Conservation (phyloP, 2,329 filamentous ascomycete genomes). For the Exophiala oligosperma region DNA sequence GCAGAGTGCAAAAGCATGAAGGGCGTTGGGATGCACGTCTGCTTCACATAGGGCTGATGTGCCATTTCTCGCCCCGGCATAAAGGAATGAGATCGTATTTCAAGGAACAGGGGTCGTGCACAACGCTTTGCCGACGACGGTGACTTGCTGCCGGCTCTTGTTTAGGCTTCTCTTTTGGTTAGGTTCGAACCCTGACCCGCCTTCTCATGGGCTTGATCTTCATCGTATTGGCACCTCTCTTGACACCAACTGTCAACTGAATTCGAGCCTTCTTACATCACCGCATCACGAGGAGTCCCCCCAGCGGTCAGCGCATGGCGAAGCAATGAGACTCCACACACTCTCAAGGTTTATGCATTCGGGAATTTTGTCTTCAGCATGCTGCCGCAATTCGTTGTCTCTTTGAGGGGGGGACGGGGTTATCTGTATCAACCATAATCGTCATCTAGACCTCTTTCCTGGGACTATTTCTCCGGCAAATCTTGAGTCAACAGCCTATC, state of each 20-base stretch:
- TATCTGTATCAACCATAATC: neutral
- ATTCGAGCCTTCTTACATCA: conserved; percentile 1
- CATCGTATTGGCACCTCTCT: neutral
- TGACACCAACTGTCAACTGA: neutral
- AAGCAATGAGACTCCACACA: neutral
- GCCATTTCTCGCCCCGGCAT: neutral
- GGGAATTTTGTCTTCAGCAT: neutral
- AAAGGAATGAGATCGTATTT: neutral
- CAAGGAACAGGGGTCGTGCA: neutral
- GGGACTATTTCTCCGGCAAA: neutral
- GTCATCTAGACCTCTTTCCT: conserved; percentile 2
- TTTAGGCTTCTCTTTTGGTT: neutral
- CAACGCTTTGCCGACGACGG: neutral
- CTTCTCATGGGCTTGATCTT: neutral
- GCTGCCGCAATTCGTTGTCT: neutral
- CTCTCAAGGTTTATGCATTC: neutral
- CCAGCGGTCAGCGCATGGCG: neutral
- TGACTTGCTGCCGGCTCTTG: neutral
- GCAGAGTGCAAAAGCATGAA: too few species aligned
- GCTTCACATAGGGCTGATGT: neutral
- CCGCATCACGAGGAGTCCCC: neutral
- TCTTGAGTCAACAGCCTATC: neutral
- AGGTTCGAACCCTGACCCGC: neutral
- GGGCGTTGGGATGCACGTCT: too few species aligned
- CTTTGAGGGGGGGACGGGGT: neutral